Evolutionary conservation across 1,139 yeast genomes (phyloP).

Genomic region (Kazachstania sp.): DNA sequence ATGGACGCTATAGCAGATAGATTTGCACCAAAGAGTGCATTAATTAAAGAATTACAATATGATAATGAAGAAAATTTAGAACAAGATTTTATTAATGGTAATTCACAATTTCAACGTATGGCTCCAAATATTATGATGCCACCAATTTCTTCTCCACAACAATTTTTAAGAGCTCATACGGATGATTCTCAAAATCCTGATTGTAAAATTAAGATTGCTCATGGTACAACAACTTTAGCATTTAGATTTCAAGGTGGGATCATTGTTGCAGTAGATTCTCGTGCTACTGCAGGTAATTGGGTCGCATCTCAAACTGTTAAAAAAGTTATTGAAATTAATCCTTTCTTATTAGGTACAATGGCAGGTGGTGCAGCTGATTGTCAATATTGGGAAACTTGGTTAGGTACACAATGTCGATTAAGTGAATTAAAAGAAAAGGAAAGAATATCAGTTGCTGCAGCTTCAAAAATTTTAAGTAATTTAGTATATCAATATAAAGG

Average conservation of each 20-base stretch:
- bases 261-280: constrained; percentile 91
- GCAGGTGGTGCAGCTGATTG: constrained; percentile 99
- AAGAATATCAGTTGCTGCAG: constrained; percentile 93
- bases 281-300: constrained; percentile 98
- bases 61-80: constrained; percentile 31
- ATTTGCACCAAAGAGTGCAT: constrained; percentile 16
- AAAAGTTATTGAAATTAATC: constrained; percentile 94
- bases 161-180: constrained; percentile 92
- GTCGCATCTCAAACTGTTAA: constrained; percentile 97
- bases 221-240: constrained; percentile 96
- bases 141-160: constrained; percentile 87
- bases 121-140: constrained; percentile 69
- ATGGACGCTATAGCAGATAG: constrained; percentile 31
- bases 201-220: constrained; percentile 92
- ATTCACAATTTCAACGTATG: constrained; percentile 25
- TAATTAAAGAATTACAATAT: constrained; percentile 22
- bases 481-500: constrained; percentile 92
- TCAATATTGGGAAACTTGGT: constrained; percentile 99
- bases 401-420: constrained; percentile 91
- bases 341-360: constrained; percentile 92
- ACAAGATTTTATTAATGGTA: constrained; percentile 31
- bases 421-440: constrained; percentile 93
- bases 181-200: constrained; percentile 90
- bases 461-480: constrained; percentile 85
- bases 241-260: constrained; percentile 95